These are phyloP conservation scores for Cyathus striatus DNA, from an alignment of 768 basidiomycete species.

Conservation along the genomic window DNA sequence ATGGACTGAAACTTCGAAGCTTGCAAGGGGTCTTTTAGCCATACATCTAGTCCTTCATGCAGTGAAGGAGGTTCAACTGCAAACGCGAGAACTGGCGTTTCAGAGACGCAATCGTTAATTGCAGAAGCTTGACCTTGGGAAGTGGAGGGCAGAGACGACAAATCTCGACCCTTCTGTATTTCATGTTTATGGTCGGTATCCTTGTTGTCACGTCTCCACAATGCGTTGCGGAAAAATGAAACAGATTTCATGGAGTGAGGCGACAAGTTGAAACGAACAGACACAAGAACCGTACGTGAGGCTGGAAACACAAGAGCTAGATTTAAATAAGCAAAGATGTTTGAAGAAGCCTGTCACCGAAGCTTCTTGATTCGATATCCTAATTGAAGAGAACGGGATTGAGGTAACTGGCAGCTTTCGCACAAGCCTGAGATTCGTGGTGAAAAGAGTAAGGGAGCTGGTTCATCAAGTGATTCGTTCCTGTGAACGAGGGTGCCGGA, in stretches of 20 bases:
- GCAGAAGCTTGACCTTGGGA: no score
- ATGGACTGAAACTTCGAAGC: background rate
- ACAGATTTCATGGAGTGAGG: constrained; percentile 29
- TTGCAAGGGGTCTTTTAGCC: background rate
- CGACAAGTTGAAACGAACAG: constrained; percentile 3
- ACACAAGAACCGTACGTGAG: no score
- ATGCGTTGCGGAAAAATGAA: constrained; percentile 32
- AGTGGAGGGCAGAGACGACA: background rate
- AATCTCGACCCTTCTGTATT: background rate
- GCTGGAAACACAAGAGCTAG: no score
- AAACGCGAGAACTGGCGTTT: no score
- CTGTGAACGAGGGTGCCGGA: constrained; percentile 15
- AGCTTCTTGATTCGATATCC: constrained; percentile 8
- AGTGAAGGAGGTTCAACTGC: no score
- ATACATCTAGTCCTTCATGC: background rate
- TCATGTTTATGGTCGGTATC: constrained; percentile 10
- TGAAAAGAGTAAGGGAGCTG: constrained; percentile 12
- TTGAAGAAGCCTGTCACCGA: no score
- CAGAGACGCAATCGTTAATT: no score
- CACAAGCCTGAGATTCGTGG: constrained; percentile 17
- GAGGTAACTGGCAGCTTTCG: constrained; percentile 14
- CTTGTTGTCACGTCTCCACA: constrained; percentile 30
- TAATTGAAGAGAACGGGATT: constrained; percentile 17
- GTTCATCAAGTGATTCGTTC: constrained; percentile 27
- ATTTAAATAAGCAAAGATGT: no score